These are phyloP conservation scores for Acephala macrosclerotiorum DNA, from an alignment of 2,329 filamentous ascomycete species.

Conservation along the genomic window DNA sequence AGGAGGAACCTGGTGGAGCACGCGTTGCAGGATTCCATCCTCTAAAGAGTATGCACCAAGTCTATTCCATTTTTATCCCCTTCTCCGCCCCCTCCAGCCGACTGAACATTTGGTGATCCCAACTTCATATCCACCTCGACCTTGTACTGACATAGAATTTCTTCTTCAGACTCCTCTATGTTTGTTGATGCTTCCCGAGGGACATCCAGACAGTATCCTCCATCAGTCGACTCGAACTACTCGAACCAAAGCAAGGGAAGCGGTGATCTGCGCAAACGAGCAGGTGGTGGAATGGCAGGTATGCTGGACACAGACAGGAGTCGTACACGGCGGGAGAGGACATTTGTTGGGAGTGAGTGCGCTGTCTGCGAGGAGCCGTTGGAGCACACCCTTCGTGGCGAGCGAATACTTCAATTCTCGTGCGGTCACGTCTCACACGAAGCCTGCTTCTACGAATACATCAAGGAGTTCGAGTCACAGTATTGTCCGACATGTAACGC, in stretches of 20 bases:
- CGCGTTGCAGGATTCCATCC: constrained; percentile 41
- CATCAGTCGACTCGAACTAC: constrained; percentile 24
- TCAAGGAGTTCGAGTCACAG: constrained; percentile 91
- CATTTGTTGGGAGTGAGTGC: constrained; percentile 94
- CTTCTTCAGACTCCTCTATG: constrained; percentile 23
- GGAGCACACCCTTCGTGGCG: constrained; percentile 92
- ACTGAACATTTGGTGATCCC: constrained; percentile 19
- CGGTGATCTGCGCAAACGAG: constrained; percentile 37
- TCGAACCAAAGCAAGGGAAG: constrained; percentile 31
- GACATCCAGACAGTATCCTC: constrained; percentile 17
- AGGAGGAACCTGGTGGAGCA: constrained; percentile 38
- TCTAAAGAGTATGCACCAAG: constrained; percentile 40
- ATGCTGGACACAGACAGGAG: constrained; percentile 79
- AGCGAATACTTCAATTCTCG: constrained; percentile 93
- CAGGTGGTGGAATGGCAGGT: constrained; percentile 59
- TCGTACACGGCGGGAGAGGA: constrained; percentile 85
- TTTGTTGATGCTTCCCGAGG: constrained; percentile 23
- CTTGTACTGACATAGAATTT: constrained; percentile 26
- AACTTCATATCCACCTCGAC: constrained; percentile 13
- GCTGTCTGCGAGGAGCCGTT: constrained; percentile 96
- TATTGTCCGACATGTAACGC: constrained; percentile 95
- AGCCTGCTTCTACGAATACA: constrained; percentile 98
- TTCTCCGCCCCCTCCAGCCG: constrained; percentile 28
- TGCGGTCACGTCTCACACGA: constrained; percentile 98
- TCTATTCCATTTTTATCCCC: constrained; percentile 31